Base-by-base conservation (phyloP, 116 monocot species). In the Dioscorea cayenensis region DNA sequence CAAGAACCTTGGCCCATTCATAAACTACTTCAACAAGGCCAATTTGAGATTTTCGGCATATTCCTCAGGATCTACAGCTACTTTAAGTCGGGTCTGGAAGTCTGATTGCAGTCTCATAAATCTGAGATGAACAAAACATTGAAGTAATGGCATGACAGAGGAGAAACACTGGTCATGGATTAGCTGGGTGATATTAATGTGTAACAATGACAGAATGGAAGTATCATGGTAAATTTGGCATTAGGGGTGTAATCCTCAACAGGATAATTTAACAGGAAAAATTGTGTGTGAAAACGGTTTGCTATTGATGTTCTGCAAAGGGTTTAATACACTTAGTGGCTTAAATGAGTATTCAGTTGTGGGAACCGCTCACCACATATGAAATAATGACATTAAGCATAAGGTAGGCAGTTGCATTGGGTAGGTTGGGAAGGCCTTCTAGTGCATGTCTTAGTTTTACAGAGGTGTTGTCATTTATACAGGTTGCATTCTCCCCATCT, bases 21-120 rank as follows among this genome's bases (percentile, higher is more conserved):
- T 97, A 97, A 61, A 93, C 96, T 23, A 97, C 96, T 86, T 97
- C 86, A 37, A 97, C 90, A 35, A 97, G 88, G 75, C 96, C 96
- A 97, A 97, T 70, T 97, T 97, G 49, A 97, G 88, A 75, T 92
- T 96, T 21, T 84, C 90, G 2, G 84, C 88, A 74, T 92, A 96
- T 10, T 92, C 88, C 75, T 88, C 76, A 3, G 96, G 96, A 66
- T 86, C 83, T 17, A 96, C 75, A 14, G 86, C 72, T 60, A 96
- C 71, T 32, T 86, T 92, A 71, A 73, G 83, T 19, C 83, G 70
- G 20, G 77, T 65, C 84, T 96, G 96, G 93, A 32, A 96, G 72
- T 75, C 84, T 82, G 20, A 81, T 80, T 68, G 96, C 96, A 25
- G 90, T 97, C 20, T 90, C 81, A 65, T 80, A 85, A 97, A 73